Evolutionary conservation across 108 stramenopile genomes (phyloP).

Genomic region (Hondaea fermentalgiana): DNA sequence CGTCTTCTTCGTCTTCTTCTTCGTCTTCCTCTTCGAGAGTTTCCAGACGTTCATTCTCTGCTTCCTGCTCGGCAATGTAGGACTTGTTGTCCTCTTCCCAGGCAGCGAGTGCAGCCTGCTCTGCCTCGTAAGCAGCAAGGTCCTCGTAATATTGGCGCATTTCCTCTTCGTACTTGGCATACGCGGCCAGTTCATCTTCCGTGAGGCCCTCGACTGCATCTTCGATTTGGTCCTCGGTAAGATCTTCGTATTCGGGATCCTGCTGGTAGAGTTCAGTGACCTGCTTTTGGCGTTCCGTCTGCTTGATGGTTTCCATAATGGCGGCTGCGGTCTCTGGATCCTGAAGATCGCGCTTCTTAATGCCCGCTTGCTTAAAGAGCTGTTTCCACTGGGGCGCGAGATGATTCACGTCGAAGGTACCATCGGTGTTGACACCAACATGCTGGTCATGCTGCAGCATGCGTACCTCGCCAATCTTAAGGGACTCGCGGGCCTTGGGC

Average conservation of each 20-base stretch:
- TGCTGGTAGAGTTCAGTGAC: not conserved
- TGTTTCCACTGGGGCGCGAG: not conserved
- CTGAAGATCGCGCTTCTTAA: not conserved
- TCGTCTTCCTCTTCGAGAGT: not conserved
- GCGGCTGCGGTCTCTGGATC: not conserved
- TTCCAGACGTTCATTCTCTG: not conserved
- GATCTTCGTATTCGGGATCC: not conserved
- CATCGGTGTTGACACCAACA: not conserved
- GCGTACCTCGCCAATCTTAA: not conserved
- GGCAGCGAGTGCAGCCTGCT: not conserved
- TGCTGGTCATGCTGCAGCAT: conserved; percentile 16
- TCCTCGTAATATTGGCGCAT: not conserved
- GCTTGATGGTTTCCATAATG: not conserved
- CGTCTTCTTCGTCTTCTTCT: not conserved
- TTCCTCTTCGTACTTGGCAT: not conserved
- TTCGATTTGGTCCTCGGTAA: not conserved
- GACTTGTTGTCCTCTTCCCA: conserved; percentile 10
- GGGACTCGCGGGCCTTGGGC: not conserved
- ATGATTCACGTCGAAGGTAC: not conserved
- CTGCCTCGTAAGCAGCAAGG: conserved; percentile 15
- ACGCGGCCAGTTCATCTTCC: not conserved
- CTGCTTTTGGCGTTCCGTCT: not conserved
- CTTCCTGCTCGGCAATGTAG: not conserved
- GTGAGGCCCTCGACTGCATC: not conserved
- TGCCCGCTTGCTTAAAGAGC: not conserved